Conservation (phyloP, 371 early-diverging fungal species). For the Rhizomucor pusillus region DNA sequence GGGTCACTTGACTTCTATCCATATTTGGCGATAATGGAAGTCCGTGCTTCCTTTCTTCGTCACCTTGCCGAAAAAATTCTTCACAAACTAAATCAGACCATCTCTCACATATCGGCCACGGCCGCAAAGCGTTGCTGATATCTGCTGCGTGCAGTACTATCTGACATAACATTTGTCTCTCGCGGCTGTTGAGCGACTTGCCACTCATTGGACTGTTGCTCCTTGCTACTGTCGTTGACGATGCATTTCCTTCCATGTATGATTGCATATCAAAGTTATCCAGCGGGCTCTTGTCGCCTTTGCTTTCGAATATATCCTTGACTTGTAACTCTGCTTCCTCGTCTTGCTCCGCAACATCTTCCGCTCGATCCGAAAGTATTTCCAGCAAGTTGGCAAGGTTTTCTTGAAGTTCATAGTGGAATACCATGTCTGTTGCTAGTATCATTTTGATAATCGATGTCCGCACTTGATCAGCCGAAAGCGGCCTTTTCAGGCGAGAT, state of each 20-base stretch:
- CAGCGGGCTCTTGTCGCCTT: conserved; percentile 39
- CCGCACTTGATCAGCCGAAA: conserved; percentile 50
- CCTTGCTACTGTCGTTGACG: no score
- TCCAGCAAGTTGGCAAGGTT: conserved; percentile 46
- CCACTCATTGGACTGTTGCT: background rate
- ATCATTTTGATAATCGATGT: conserved; percentile 64
- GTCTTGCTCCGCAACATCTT: background rate
- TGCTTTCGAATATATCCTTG: conserved; percentile 36
- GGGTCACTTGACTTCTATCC: conserved; percentile 75
- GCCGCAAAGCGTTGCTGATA: conserved; percentile 84
- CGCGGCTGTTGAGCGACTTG: conserved; percentile 25
- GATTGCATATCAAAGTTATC: conserved; percentile 28
- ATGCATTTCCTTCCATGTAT: conserved; percentile 22
- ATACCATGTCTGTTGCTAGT: conserved; percentile 85
- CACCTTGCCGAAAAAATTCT: conserved; percentile 88
- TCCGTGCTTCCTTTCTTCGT: conserved; percentile 67
- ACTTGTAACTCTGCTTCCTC: conserved; percentile 11
- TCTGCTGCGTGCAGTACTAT: conserved; percentile 84
- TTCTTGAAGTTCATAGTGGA: conserved; percentile 82
- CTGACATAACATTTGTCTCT: conserved; percentile 64
- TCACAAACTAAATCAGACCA: conserved; percentile 86
- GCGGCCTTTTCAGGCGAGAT: conserved; percentile 30
- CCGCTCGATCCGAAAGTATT: conserved; percentile 8
- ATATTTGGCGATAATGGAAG: conserved; percentile 85
- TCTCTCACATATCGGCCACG: conserved; percentile 76